Evolutionary conservation across 495 filamentous ascomycete species (phyloP).

Genomic region (Penicillium bialowiezense): DNA sequence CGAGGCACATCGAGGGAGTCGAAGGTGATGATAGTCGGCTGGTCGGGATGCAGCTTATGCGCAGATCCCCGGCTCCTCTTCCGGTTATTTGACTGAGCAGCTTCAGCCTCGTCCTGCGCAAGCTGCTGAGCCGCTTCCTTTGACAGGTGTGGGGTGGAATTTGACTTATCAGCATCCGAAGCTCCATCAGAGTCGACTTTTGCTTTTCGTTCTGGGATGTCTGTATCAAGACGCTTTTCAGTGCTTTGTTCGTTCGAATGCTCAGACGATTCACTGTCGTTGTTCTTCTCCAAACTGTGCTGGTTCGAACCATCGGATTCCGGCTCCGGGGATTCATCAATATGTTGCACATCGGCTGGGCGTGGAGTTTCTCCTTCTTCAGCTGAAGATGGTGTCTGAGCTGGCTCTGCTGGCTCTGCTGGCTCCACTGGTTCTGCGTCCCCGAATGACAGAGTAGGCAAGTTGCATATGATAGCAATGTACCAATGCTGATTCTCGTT

Average conservation of each 20-base stretch:
- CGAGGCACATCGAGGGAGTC: slow-evolving; percentile 74
- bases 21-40: slow-evolving; percentile 77
- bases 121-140: slow-evolving; percentile 1
- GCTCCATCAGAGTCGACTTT: slow-evolving; percentile 19
- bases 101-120: background rate
- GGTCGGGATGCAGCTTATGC: slow-evolving; percentile 25
- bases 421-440: slow-evolving; percentile 10
- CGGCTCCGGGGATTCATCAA: slow-evolving; percentile 37
- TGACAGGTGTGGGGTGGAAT: slow-evolving; percentile 13
- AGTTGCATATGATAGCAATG: slow-evolving; percentile 92
- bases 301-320: too few species aligned
- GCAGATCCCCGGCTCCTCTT: slow-evolving; percentile 26
- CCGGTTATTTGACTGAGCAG: slow-evolving; percentile 14
- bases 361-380: slow-evolving; percentile 14
- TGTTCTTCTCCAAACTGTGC: too few species aligned
- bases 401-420: slow-evolving; percentile 10
- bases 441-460: slow-evolving; percentile 50
- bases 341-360: slow-evolving; percentile 26
- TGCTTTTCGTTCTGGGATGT: slow-evolving; percentile 2
- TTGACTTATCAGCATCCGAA: slow-evolving; percentile 29
- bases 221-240: slow-evolving; percentile 3
- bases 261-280: slow-evolving; percentile 8
- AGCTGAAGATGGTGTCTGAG: background rate
- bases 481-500: slow-evolving; percentile 91
- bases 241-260: slow-evolving; percentile 18